These are phyloP conservation scores for Quercus rubra DNA, from an alignment of 306 rosid genomes.

Conservation along the genomic window DNA sequence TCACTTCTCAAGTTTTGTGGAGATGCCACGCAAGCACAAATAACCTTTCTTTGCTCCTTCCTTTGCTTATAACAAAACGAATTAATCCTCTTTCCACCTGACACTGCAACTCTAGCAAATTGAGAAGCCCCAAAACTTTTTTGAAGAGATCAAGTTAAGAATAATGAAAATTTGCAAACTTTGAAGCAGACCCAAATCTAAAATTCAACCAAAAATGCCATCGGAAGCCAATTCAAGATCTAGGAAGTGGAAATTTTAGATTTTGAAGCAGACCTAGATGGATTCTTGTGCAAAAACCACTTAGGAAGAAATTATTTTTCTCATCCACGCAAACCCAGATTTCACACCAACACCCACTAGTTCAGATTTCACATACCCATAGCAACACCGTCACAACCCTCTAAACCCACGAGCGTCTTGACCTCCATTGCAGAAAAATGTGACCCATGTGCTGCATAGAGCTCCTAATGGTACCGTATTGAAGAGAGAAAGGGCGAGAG, in stretches of 20 bases:
- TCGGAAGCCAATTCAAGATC: neutral
- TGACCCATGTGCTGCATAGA: too few species aligned
- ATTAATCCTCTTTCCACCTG: conserved; percentile 12
- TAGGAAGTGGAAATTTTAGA: neutral
- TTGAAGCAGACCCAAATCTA: too few species aligned
- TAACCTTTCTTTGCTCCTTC: conserved; percentile 37
- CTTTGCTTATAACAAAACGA: conserved; percentile 21
- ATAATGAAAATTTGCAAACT: neutral
- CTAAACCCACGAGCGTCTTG: too few species aligned
- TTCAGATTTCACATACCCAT: too few species aligned
- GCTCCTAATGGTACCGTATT: too few species aligned
- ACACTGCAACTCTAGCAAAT: conserved; percentile 26
- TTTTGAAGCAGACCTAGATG: neutral
- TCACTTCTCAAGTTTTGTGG: conserved; percentile 55
- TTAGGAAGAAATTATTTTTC: neutral
- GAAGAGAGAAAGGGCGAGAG: too few species aligned
- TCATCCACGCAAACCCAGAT: too few species aligned
- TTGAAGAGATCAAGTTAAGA: too few species aligned
- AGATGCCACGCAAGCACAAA: conserved; percentile 84
- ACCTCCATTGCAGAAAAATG: too few species aligned
- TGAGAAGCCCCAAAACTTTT: conserved; percentile 19
- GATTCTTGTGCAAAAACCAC: neutral
- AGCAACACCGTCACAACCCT: too few species aligned
- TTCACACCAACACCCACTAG: too few species aligned
- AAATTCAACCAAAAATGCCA: too few species aligned